Evolutionary conservation across 2,329 filamentous ascomycete species (phyloP).

Genomic region (Exophiala oligosperma): DNA sequence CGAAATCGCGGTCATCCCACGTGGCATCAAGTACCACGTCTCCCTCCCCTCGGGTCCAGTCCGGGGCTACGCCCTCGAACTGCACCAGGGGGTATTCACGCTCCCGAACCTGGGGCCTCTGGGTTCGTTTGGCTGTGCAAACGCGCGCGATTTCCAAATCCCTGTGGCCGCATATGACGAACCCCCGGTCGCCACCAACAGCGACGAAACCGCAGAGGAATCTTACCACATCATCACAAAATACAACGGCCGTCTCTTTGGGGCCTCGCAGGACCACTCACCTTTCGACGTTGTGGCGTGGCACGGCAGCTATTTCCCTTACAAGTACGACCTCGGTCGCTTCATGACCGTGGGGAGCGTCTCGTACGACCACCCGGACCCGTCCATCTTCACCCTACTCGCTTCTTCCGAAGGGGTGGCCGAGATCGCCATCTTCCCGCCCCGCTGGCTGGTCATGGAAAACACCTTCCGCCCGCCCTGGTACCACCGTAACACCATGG

Average conservation of each 20-base stretch:
- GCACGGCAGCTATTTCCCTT: slow-evolving; percentile 73
- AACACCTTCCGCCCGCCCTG: slow-evolving; percentile 61
- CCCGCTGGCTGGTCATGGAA: slow-evolving; percentile 63
- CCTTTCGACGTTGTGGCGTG: slow-evolving; percentile 79
- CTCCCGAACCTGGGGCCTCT: slow-evolving; percentile 73
- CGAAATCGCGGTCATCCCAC: slow-evolving; percentile 74
- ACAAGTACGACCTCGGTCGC: slow-evolving; percentile 50
- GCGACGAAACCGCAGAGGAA: slow-evolving; percentile 55
- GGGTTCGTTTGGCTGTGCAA: slow-evolving; percentile 70
- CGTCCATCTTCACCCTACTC: slow-evolving; percentile 70
- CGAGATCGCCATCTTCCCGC: slow-evolving; percentile 65
- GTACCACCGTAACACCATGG: slow-evolving; percentile 66
- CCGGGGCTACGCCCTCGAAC: slow-evolving; percentile 72
- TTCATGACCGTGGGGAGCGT: slow-evolving; percentile 74
- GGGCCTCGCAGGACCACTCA: slow-evolving; percentile 64
- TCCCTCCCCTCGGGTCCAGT: slow-evolving; percentile 58
- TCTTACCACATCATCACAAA: slow-evolving; percentile 45
- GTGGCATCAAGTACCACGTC: slow-evolving; percentile 72
- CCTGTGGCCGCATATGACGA: slow-evolving; percentile 69
- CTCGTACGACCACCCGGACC: slow-evolving; percentile 75
- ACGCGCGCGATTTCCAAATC: slow-evolving; percentile 71
- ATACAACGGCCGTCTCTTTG: slow-evolving; percentile 66
- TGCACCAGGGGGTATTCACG: slow-evolving; percentile 69
- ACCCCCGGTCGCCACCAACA: slow-evolving; percentile 33
- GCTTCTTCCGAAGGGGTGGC: slow-evolving; percentile 50